Evolutionary conservation across 176 grass and related monocot species (phyloP).

Genomic region (Cenchrus fungigraminus): DNA sequence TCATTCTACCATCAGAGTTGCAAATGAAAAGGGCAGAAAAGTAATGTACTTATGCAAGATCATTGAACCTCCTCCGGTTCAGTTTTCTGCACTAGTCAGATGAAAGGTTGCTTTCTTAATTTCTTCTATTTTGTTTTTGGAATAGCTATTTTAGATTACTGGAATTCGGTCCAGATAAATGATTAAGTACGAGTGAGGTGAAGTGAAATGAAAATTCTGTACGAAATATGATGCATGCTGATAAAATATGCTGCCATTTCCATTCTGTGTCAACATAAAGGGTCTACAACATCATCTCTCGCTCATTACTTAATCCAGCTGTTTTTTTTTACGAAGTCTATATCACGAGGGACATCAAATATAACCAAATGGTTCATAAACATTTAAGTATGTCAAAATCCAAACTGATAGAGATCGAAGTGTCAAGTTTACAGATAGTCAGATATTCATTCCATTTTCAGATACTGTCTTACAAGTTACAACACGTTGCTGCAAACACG

Average conservation of each 20-base stretch:
- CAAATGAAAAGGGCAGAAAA: slow-evolving; percentile 1
- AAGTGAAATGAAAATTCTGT: slow-evolving; percentile 15
- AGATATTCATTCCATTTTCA: not conserved
- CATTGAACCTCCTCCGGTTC: slow-evolving; percentile 3
- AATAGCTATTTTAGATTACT: not conserved
- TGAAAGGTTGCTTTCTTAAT: not conserved
- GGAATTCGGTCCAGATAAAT: not conserved
- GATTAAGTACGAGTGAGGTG: not conserved
- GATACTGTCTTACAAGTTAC: not conserved
- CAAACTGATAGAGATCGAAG: too few relatives aligned
- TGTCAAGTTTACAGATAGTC: not conserved
- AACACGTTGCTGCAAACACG: not conserved
- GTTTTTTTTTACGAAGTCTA: not conserved
- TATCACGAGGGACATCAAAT: too few relatives aligned
- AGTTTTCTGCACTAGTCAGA: slow-evolving; percentile 15
- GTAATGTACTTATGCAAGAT: slow-evolving; percentile 21
- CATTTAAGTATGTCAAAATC: too few relatives aligned
- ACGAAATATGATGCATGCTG: not conserved
- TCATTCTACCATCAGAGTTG: slow-evolving; percentile 19
- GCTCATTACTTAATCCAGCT: not conserved
- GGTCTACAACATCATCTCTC: too few relatives aligned
- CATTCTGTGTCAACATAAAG: not conserved
- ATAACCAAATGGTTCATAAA: too few relatives aligned
- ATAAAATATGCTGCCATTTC: not conserved
- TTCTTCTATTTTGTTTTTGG: not conserved